Evolutionary conservation across 2,329 filamentous ascomycete species (phyloP).

Genomic region (Thielaviopsis ethacetica): DNA sequence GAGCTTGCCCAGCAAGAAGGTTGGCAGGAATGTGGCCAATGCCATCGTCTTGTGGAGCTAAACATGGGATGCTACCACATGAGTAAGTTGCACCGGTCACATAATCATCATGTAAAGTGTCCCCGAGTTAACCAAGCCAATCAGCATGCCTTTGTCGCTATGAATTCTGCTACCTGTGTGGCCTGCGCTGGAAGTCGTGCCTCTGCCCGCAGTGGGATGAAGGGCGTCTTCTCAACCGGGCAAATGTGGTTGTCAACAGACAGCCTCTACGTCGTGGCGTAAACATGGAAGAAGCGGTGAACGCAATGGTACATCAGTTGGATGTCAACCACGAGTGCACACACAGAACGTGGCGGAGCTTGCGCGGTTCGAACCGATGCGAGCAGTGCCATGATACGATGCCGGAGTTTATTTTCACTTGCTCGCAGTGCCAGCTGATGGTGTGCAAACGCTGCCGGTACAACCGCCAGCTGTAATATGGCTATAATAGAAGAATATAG

Average conservation of each 20-base stretch:
- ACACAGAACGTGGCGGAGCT: constrained; percentile 21
- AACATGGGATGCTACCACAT: constrained; percentile 39
- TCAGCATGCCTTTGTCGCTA: constrained; percentile 29
- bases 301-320: constrained; percentile 19
- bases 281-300: neutral
- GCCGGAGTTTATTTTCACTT: constrained; percentile 28
- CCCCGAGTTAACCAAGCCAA: neutral
- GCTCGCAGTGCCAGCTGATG: constrained; percentile 25
- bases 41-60: constrained; percentile 31
- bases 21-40: constrained; percentile 36
- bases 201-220: constrained; percentile 24
- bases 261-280: neutral
- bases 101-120: neutral
- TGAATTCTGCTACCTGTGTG: constrained; percentile 35
- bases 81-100: constrained; percentile 27
- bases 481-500: too few species aligned
- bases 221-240: constrained; percentile 8
- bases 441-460: constrained; percentile 29
- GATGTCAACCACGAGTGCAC: constrained; percentile 23
- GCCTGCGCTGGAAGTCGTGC: constrained; percentile 25
- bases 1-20: constrained; percentile 23
- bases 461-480: constrained; percentile 19
- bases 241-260: neutral
- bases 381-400: constrained; percentile 25
- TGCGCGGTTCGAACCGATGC: constrained; percentile 21